Evolutionary conservation across 345 rosid genomes (phyloP).

Genomic region (Moricandia arvensis): DNA sequence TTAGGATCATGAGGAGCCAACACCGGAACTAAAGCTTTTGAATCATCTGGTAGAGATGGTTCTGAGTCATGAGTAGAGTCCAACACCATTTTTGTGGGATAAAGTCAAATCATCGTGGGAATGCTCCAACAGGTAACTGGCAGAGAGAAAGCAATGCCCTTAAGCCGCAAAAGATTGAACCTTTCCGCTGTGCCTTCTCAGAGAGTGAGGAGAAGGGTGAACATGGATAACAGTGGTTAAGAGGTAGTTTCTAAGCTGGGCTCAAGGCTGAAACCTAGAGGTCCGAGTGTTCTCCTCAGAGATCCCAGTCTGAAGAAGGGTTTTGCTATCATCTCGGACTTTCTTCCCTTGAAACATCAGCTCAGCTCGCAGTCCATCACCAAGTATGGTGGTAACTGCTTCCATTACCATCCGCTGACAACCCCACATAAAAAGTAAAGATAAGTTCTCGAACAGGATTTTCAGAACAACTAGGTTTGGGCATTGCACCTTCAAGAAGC

Average conservation of each 20-base stretch:
- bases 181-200: no score
- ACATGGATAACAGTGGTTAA: slow-evolving; percentile 56
- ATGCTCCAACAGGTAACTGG: no score
- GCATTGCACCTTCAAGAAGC: slow-evolving; percentile 69
- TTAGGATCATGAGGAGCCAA: slow-evolving; percentile 31
- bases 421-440: no score
- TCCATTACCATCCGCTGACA: no score
- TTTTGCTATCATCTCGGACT: slow-evolving; percentile 82
- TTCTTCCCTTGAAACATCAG: no score
- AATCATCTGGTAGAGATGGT: slow-evolving; percentile 36
- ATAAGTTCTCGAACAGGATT: neutral
- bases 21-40: slow-evolving; percentile 54
- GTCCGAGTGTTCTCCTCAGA: slow-evolving; percentile 55
- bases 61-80: slow-evolving; percentile 38
- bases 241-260: slow-evolving; percentile 56
- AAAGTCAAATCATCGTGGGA: no score
- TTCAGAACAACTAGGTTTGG: slow-evolving; percentile 62
- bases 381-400: no score
- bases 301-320: slow-evolving; percentile 82
- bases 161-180: neutral
- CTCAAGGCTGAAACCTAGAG: slow-evolving; percentile 85
- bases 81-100: no score
- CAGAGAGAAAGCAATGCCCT: no score
- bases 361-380: no score
- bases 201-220: neutral